Base-by-base conservation (phyloP, 257 asterid genomes). In the Nicotiana attenuata region DNA sequence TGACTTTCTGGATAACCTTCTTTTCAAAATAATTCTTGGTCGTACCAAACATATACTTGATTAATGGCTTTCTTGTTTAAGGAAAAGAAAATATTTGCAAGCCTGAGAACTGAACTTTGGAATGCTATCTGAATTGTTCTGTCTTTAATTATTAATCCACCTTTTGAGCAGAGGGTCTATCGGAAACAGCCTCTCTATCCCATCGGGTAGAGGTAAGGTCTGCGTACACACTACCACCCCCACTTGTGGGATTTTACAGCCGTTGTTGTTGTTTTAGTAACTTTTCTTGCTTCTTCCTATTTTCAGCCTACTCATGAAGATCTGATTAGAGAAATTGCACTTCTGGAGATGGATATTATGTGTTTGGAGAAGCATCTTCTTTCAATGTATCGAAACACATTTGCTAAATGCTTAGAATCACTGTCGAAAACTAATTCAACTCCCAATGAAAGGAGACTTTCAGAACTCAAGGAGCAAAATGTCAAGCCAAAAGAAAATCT, bases 281-380 rank as follows among this genome's bases (percentile, higher is more conserved):
- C 13, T 33, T 80, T 19, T 28, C 76, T 17, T 50, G 7, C 17
- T 15, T 60, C 28, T 11, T 52, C 52, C 52, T 80, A 61, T 55
- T 71, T 81, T 78, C 93, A 94, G 98, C 94, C 91, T 57, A 93
- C 90, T 57, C 78, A 71, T 22, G 95, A 91, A 86, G 91, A 94
- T 87, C 92, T 96, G 52, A 84, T 96, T 26, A 89, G 83, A 80
- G 98, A 96, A 82, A 91, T 96, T 47, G 84, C 90, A 53, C 80
- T 84, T 33, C 67, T 96, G 91, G 99, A 96, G 88, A 38, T 88
- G 83, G 94, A 96, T 86, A 91, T 96, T 24, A 50, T 85, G 20
- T 87, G 87, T 82, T 84, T 96, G 80, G 98, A 96, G 85, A 92
- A 93, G 79, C 89, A 89, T 86, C 98, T 96, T 76, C 93, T 94